Base-by-base conservation (phyloP, 768 basidiomycete species). In the Tricholoma furcatifolium region DNA sequence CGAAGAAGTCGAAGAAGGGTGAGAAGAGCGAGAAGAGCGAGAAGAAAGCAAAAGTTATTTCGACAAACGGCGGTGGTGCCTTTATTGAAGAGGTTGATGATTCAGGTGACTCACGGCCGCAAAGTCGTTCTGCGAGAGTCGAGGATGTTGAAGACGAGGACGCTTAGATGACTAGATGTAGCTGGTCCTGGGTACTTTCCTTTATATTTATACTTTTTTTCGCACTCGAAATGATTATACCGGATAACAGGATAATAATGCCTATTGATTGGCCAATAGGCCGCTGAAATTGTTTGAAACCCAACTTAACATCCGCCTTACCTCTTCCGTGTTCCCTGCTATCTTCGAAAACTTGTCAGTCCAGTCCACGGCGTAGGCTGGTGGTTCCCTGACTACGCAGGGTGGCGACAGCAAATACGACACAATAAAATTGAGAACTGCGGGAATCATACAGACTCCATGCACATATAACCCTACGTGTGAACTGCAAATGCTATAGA, bases 1-100 rank as follows among this genome's bases (percentile, higher is more conserved):
- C 74, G 30, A 88, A 85, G 73, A 88, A 86, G 74, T 27, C 47
- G 12, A 82, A 75, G 72, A 83, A 81, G 42, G 44, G 38, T n/a
- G 81, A 84, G 55, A 82, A 83, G 35, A 38, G 41, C 14, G 81
- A 83, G 53, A 82, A 83, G 63, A 74, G 70, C 55, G 76, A 78
- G 58, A 74, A 77, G 62, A 71, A 73, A 60, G 74, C 65, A 21
- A 75, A 71, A 27, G 71, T 70, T 11, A 79, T 74, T 65, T 71
- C 62, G 63, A 74, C 67, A 65, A 73, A 73, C 23, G 73, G 71
- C 18, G 72, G 64, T 20, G 72, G 73, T 14, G 74, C 77, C 4
- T 73, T 64, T 50, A 74, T 76, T 46, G 79, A 78, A 46, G 79
- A 79, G 50, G 70, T 78, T 3, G 70, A 69, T 1, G 78, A 77